phyloP scores from a whole-genome alignment of 495 filamentous ascomycete species.

The Trichocladium uniseriatum region DNA sequence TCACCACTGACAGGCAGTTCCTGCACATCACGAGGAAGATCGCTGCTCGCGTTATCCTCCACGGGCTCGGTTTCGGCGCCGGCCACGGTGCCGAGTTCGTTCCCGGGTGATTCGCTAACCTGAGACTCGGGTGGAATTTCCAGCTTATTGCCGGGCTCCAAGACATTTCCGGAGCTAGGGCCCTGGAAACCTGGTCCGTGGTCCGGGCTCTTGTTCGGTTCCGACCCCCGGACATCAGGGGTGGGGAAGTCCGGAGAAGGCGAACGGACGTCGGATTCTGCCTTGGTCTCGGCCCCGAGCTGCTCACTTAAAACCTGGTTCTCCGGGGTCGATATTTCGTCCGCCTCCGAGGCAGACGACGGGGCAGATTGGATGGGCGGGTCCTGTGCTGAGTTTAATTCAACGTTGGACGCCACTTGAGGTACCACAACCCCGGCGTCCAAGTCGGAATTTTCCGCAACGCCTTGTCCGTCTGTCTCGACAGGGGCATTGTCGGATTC shows the following conservation, averaged over 20 bases:
- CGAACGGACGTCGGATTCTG: constrained; percentile 4
- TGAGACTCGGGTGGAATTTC: not conserved
- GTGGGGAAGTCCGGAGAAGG: constrained; percentile 19
- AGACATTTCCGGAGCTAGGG: not conserved
- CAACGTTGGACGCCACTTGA: not conserved
- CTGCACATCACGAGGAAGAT: not conserved
- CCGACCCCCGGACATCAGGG: constrained; percentile 10
- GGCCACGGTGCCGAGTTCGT: constrained; percentile 13
- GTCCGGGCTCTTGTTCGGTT: not conserved
- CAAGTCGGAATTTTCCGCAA: not conserved
- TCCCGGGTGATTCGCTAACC: constrained; percentile 4
- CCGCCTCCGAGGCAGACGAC: not conserved
- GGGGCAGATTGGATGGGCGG: not conserved
- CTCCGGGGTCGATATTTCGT: not conserved
- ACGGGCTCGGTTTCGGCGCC: constrained; percentile 4
- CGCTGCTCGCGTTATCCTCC: not conserved
- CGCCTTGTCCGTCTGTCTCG: not conserved
- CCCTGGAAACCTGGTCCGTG: not conserved
- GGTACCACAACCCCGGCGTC: not conserved
- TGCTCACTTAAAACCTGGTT: not conserved
- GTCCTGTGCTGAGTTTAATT: not conserved
- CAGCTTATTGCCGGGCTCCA: not conserved
- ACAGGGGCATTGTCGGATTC: not conserved
- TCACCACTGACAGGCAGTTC: not conserved
- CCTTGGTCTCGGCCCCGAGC: constrained; percentile 17